Evolutionary conservation across 768 basidiomycete genomes (phyloP).

Genomic region (Pholiota conissans): DNA sequence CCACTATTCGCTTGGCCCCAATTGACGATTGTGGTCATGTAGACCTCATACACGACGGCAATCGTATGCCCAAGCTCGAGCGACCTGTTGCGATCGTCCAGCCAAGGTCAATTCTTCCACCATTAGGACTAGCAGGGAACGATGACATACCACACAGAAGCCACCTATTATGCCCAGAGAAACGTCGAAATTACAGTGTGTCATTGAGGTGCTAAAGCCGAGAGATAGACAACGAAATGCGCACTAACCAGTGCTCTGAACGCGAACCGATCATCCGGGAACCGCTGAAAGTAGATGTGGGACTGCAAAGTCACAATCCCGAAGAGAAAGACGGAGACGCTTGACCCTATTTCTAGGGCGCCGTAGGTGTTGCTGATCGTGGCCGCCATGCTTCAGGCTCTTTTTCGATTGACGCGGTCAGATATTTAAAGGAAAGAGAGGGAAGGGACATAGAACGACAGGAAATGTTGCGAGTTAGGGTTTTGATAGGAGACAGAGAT

Average conservation of each 20-base stretch:
- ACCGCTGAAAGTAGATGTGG: conserved; percentile 20
- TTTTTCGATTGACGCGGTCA: neutral
- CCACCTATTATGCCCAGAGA: neutral
- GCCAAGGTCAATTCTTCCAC: neutral
- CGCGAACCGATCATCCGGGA: conserved; percentile 18
- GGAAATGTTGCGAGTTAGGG: neutral
- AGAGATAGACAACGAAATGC: neutral
- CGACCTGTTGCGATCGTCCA: neutral
- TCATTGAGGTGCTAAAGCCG: neutral
- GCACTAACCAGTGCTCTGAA: conserved; percentile 22
- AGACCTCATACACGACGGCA: conserved; percentile 5
- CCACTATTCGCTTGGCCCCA: neutral
- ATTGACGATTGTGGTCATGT: neutral
- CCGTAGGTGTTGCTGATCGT: conserved; percentile 19
- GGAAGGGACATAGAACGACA: neutral
- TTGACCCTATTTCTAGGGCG: conserved; percentile 21
- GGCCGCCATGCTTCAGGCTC: neutral
- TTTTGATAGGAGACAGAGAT: neutral
- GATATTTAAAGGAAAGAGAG: neutral
- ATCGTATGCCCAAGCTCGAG: conserved; percentile 11
- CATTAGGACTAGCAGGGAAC: neutral
- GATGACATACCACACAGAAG: neutral
- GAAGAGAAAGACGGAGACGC: conserved; percentile 23
- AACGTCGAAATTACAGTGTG: neutral
- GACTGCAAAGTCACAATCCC: conserved; percentile 26